Percentiles rank a stretch among this genome's conserved stretches.
phyloP scores from a whole-genome alignment of 352 stramenopile species.

The Globisporangium heterothallicum region DNA sequence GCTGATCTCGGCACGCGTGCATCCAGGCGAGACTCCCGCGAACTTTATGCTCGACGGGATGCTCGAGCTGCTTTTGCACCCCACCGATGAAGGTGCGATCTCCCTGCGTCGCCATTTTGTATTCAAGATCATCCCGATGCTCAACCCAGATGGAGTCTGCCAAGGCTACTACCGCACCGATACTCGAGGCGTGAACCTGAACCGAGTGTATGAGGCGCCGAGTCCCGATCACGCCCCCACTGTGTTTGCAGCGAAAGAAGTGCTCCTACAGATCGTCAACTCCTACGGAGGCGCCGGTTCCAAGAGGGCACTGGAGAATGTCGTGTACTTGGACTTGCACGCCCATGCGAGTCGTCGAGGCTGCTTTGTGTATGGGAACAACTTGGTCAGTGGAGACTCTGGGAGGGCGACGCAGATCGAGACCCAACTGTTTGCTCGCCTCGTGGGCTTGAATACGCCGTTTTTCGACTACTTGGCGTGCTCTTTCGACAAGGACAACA shows the following conservation, averaged over 20 bases:
- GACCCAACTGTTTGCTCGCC: conserved; percentile 79
- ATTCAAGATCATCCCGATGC: conserved; percentile 78
- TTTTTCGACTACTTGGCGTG: conserved; percentile 87
- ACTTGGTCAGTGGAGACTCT: conserved; percentile 25
- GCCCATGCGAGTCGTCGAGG: conserved; percentile 85
- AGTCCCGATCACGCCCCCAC: conserved; percentile 40
- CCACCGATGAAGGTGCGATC: conserved; percentile 40
- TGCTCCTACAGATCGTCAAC: conserved; percentile 30
- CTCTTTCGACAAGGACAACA: conserved; percentile 80
- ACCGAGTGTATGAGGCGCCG: conserved; percentile 80
- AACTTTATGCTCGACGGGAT: conserved; percentile 70
- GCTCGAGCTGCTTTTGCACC: conserved; percentile 38
- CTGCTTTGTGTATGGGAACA: conserved; percentile 91
- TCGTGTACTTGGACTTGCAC: conserved; percentile 90
- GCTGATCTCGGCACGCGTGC: conserved; percentile 65
- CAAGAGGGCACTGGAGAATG: conserved; percentile 14
- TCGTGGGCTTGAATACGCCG: conserved; percentile 55
- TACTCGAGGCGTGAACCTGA: conserved; percentile 83
- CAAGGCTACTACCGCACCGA: conserved; percentile 87
- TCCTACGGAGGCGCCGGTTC: conserved; percentile 27
- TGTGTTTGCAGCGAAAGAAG: conserved; percentile 60
- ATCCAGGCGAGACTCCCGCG: conserved; percentile 77
- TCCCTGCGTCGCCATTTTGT: conserved; percentile 54
- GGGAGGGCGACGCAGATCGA: conserved; percentile 42
- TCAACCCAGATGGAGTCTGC: conserved; percentile 86